These are phyloP conservation scores for Zalerion maritima DNA, from an alignment of 495 filamentous ascomycete genomes.

Conservation along the genomic window DNA sequence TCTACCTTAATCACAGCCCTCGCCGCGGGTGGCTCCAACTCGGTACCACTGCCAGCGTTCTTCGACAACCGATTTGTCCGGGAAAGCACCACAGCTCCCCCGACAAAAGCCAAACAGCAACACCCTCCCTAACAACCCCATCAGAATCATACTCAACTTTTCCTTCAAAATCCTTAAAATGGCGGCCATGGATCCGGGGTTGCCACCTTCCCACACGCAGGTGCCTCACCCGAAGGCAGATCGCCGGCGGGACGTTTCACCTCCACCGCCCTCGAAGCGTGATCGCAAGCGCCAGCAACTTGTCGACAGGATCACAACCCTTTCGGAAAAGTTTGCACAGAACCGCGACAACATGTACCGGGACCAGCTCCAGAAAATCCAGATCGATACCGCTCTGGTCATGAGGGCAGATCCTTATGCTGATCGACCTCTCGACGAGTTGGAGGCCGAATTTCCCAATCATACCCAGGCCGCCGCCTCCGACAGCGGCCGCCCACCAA, in stretches of 20 bases:
- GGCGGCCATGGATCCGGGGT: no score
- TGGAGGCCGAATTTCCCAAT: slow-evolving; percentile 47
- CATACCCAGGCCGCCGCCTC: slow-evolving; percentile 44
- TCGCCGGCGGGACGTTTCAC: slow-evolving; percentile 5
- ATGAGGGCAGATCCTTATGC: slow-evolving; percentile 67
- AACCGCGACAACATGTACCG: slow-evolving; percentile 76
- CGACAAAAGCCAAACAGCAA: no score
- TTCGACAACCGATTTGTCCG: no score
- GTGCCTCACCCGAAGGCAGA: no score
- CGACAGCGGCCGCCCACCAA: slow-evolving; percentile 24
- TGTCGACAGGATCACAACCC: slow-evolving; percentile 54
- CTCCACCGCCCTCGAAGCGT: slow-evolving; percentile 56
- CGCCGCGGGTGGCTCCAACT: no score
- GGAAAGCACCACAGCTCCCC: no score
- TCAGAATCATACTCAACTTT: no score
- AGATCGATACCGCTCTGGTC: slow-evolving; percentile 79
- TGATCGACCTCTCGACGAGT: slow-evolving; percentile 55
- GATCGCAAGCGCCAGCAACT: slow-evolving; percentile 76
- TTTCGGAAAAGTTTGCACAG: slow-evolving; percentile 60
- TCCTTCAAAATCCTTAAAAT: no score
- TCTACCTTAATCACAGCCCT: no score
- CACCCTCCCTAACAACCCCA: no score
- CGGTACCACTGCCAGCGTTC: no score
- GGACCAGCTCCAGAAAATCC: slow-evolving; percentile 73
- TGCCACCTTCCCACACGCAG: no score